phyloP scores from a whole-genome alignment of 257 asterid genomes.

The Nicotiana tomentosiformis region DNA sequence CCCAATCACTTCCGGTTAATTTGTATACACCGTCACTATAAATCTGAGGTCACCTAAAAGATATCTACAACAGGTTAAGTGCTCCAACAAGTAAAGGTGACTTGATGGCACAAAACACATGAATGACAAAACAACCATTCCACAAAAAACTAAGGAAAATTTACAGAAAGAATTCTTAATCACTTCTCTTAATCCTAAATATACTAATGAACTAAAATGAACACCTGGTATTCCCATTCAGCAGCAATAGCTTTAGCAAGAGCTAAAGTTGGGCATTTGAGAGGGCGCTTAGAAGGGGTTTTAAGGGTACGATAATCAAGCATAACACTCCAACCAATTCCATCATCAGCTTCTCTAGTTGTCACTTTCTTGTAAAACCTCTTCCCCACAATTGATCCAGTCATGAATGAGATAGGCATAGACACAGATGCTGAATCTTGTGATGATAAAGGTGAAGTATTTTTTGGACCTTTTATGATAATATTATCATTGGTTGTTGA shows the following conservation, averaged over 20 bases:
- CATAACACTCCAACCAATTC: slow-evolving; percentile 89
- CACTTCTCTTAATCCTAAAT: no score
- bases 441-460: slow-evolving; percentile 24
- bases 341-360: slow-evolving; percentile 82
- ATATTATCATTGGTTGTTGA: slow-evolving; percentile 26
- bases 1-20: no score
- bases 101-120: background rate
- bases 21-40: no score
- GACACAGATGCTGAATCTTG: slow-evolving; percentile 35
- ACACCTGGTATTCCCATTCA: slow-evolving; percentile 98
- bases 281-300: slow-evolving; percentile 77
- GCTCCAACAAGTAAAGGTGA: no score
- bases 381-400: slow-evolving; percentile 94
- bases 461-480: slow-evolving; percentile 38
- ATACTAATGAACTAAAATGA: background rate
- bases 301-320: slow-evolving; percentile 90
- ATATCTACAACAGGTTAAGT: no score
- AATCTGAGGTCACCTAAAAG: no score
- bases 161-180: background rate
- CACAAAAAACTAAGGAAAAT: background rate
- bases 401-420: slow-evolving; percentile 89
- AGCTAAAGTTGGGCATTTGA: slow-evolving; percentile 70
- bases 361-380: slow-evolving; percentile 74
- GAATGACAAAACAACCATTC: background rate
- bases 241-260: slow-evolving; percentile 96